Evolutionary conservation across 2,329 filamentous ascomycete species (phyloP).

Genomic region (Trichoderma asperellum): DNA sequence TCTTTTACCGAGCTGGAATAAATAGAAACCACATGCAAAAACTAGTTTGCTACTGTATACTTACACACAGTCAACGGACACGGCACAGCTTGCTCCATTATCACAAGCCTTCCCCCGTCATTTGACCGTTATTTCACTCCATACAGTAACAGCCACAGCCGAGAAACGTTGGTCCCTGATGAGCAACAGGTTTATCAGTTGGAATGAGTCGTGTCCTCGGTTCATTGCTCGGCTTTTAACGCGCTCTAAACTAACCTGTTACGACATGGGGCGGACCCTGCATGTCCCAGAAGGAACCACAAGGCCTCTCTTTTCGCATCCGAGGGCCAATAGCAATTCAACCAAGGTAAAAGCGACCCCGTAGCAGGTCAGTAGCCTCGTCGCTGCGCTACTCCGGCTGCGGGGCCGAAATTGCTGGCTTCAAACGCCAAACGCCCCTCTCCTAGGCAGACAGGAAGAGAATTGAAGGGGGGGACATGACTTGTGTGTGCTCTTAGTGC

Average conservation of each 20-base stretch:
- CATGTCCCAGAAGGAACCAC: constrained; percentile 12
- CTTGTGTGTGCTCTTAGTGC: background rate
- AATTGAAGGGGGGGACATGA: background rate
- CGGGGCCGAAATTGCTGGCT: constrained; percentile 17
- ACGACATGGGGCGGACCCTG: constrained; percentile 6
- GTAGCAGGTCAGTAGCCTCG: constrained; percentile 16
- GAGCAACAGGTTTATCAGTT: background rate
- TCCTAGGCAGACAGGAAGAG: constrained; percentile 9
- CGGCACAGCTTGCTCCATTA: background rate
- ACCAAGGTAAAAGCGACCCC: background rate
- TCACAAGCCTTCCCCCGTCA: background rate
- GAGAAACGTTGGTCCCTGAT: background rate
- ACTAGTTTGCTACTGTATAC: background rate
- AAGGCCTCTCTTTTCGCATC: background rate
- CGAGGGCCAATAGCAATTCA: constrained; percentile 7
- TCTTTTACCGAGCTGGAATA: background rate
- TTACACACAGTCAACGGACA: background rate
- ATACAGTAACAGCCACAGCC: constrained; percentile 5
- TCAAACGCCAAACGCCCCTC: constrained; percentile 1
- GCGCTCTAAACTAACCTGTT: background rate
- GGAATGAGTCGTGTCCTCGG: constrained; percentile 25
- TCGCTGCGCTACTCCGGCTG: constrained; percentile 22
- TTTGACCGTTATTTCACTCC: constrained; percentile 23
- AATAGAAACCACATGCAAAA: background rate
- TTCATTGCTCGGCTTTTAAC: constrained; percentile 18